Evolutionary conservation across 1,139 yeast genomes (phyloP).

Genomic region (Yamadazyma conglobata): DNA sequence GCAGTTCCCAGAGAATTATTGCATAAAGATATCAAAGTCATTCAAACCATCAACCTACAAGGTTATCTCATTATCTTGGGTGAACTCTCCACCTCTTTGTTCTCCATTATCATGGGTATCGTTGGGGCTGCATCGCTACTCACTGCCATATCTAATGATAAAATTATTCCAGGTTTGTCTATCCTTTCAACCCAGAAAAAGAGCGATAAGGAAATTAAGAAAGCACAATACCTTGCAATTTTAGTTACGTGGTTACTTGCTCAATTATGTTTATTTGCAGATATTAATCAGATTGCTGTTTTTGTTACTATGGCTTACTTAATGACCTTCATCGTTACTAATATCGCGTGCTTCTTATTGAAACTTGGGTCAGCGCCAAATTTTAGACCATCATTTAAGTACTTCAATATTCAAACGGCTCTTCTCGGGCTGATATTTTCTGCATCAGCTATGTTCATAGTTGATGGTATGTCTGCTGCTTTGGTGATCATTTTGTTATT

Average conservation of each 20-base stretch:
- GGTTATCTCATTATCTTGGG: conserved; percentile 78
- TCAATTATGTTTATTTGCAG: conserved; percentile 80
- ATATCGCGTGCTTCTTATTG: conserved; percentile 84
- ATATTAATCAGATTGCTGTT: conserved; percentile 90
- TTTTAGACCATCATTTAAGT: conserved; percentile 89
- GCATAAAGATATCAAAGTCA: conserved; percentile 73
- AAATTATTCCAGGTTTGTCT: conserved; percentile 71
- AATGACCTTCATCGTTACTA: conserved; percentile 92
- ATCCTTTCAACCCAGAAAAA: conserved; percentile 47
- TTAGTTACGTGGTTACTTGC: conserved; percentile 76
- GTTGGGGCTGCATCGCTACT: conserved; percentile 91
- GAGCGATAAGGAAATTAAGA: conserved; percentile 46
- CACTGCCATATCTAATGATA: conserved; percentile 87
- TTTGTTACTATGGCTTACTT: conserved; percentile 95
- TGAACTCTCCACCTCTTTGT: conserved; percentile 83
- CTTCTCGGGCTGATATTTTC: conserved; percentile 68
- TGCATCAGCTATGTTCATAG: conserved; percentile 84
- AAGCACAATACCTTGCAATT: conserved; percentile 48
- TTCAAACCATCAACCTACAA: conserved; percentile 74
- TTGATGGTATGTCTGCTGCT: conserved; percentile 86
- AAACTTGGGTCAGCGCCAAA: conserved; percentile 93
- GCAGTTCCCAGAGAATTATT: conserved; percentile 77
- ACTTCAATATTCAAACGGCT: conserved; percentile 81
- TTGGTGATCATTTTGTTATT: conserved; percentile 65
- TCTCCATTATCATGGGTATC: conserved; percentile 90